These are phyloP conservation scores for Aspergillus clavatus DNA, from an alignment of 2,329 filamentous ascomycete species.

Conservation along the genomic window DNA sequence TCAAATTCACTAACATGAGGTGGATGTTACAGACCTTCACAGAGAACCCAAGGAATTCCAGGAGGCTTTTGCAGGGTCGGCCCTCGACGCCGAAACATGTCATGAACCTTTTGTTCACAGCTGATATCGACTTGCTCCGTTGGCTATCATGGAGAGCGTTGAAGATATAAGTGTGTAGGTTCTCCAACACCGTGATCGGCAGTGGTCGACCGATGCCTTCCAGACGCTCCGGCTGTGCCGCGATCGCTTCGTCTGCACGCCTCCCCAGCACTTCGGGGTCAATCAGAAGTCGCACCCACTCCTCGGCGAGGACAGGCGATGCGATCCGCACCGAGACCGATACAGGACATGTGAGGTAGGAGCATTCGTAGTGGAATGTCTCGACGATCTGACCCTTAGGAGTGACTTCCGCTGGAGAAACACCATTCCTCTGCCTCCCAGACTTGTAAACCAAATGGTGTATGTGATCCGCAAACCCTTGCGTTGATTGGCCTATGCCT, in stretches of 20 bases:
- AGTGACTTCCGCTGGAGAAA: constrained; percentile 19
- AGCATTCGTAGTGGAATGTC: constrained; percentile 54
- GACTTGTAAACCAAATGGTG: constrained; percentile 56
- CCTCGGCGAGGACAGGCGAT: constrained; percentile 48
- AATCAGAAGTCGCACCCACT: constrained; percentile 50
- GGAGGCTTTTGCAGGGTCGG: constrained; percentile 49
- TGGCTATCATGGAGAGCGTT: constrained; percentile 52
- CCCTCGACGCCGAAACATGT: constrained; percentile 58
- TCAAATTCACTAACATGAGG: not conserved
- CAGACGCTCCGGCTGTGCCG: constrained; percentile 49
- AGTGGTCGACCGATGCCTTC: constrained; percentile 49
- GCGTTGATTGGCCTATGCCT: constrained; percentile 42
- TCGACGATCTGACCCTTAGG: constrained; percentile 37
- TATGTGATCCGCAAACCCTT: constrained; percentile 49
- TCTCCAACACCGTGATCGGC: constrained; percentile 52
- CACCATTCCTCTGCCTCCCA: constrained; percentile 26
- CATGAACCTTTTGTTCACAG: constrained; percentile 60
- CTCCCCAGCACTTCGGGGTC: constrained; percentile 49
- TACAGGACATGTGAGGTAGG: constrained; percentile 52
- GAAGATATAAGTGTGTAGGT: constrained; percentile 55
- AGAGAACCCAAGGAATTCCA: constrained; percentile 56
- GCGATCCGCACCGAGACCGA: constrained; percentile 50
- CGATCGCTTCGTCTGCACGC: constrained; percentile 51
- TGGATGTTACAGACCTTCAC: constrained; percentile 36
- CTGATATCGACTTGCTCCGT: constrained; percentile 51